Conservation (phyloP, 1,139 yeast species). For the Nakaseomyces nivariensis region DNA sequence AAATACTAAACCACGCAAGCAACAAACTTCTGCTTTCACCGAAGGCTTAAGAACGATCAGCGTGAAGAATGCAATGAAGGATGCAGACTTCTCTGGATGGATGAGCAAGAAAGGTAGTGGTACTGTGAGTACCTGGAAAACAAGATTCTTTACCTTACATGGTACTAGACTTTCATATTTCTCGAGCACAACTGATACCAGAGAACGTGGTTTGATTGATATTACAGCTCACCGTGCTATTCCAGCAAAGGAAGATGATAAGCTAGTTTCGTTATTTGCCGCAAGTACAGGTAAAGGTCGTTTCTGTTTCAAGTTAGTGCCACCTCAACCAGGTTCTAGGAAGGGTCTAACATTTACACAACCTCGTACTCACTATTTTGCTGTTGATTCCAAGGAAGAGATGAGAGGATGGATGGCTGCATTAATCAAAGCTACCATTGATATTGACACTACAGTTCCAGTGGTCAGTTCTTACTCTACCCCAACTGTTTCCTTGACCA, state of each 20-base stretch:
- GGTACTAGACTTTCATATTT: slow-evolving; percentile 90
- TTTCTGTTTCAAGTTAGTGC: slow-evolving; percentile 82
- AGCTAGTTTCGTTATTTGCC: slow-evolving; percentile 75
- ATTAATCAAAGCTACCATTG: slow-evolving; percentile 90
- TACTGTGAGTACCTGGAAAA: slow-evolving; percentile 84
- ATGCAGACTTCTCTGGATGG: slow-evolving; percentile 84
- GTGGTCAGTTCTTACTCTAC: slow-evolving; percentile 91
- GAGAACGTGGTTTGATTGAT: slow-evolving; percentile 88
- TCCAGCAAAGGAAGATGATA: slow-evolving; percentile 65
- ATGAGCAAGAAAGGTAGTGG: slow-evolving; percentile 86
- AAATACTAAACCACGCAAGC: slow-evolving; percentile 35
- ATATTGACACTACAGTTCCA: slow-evolving; percentile 86
- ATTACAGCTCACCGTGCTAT: slow-evolving; percentile 89
- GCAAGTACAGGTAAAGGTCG: slow-evolving; percentile 90
- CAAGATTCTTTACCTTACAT: slow-evolving; percentile 79
- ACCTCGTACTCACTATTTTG: slow-evolving; percentile 91
- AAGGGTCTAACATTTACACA: slow-evolving; percentile 95
- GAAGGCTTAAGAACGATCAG: slow-evolving; percentile 77
- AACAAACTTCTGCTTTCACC: slow-evolving; percentile 77
- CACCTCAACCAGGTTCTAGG: slow-evolving; percentile 96
- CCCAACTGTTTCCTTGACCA: slow-evolving; percentile 78
- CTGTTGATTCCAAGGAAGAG: slow-evolving; percentile 83
- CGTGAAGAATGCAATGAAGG: slow-evolving; percentile 68
- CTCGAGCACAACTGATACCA: slow-evolving; percentile 64
- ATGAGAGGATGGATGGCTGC: slow-evolving; percentile 96